Base-by-base conservation (phyloP, 2,329 filamentous ascomycete species). In the Apiospora hydei region DNA sequence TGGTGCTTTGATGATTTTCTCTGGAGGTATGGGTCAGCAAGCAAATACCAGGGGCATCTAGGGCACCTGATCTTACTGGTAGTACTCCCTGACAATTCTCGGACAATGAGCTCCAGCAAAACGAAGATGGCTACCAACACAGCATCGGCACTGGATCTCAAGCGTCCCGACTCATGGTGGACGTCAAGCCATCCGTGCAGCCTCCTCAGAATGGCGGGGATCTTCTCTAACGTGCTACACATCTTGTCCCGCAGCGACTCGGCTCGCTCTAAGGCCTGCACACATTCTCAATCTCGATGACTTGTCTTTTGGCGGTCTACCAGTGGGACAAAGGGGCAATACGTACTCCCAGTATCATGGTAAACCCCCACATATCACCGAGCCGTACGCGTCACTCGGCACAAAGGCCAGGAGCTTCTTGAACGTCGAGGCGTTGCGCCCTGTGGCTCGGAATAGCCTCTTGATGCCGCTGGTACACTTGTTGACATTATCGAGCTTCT, bases 301-400 rank as follows among this genome's bases (percentile, higher is more conserved):
- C 8, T 13, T 11, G 13, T 34, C 5, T 14, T 16, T 4, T n/a
- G 6, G 2, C 18, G 2, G 16, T n/a, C 46, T 21, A 18, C 7
- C n/a, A 51, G n/a, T 24, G 18, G 7, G 13, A 34, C 6, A 26
- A 34, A 16, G 26, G 66, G 26, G 6, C 4, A n/a, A 10, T 16
- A 16, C 67, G 30, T 73, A 75, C 73, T 14, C 64, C 67, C 47
- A 75, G 67, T 41, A 74, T 74, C 7, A 74, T 24, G 1, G 74
- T 73, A n/a, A 75, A 75, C 3, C 74, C 8, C 74, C 73, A 44
- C 74, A 74, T 41, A 75, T 75, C 1, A 69, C 57, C 24, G 74
- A 73, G 4, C 74, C 72, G 18, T 75, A 75, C 4, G 41, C 70
- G 30, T 75, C 74, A 41, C 69, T 71, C 16, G 74, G 74, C 43